Conservation (phyloP, 768 basidiomycete species). For the Amanita inopinata region DNA sequence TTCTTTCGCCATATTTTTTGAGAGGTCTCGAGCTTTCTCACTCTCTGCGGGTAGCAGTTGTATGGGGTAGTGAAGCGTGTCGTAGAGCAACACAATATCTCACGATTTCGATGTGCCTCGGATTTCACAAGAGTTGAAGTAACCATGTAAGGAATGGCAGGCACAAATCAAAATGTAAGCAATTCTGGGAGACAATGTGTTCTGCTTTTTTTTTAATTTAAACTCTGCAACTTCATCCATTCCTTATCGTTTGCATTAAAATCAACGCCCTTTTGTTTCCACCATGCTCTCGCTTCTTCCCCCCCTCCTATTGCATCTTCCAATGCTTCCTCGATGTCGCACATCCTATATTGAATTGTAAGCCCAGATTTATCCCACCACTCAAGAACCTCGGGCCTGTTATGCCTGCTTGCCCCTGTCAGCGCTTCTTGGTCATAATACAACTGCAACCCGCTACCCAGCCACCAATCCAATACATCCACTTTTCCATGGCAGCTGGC, state of each 20-base stretch:
- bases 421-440: conserved; percentile 76
- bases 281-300: conserved; percentile 67
- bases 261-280: conserved; percentile 73
- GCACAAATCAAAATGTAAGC: background rate
- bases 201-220: conserved; percentile 43
- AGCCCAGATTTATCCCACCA: conserved; percentile 84
- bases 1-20: background rate
- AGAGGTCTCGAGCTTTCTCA: no score
- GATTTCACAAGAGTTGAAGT: no score
- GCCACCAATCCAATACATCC: conserved; percentile 79
- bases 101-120: no score
- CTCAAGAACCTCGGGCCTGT: conserved; percentile 71
- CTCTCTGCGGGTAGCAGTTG: no score
- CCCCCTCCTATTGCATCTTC: conserved; percentile 84
- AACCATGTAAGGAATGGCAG: background rate
- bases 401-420: conserved; percentile 71
- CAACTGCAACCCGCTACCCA: conserved; percentile 64
- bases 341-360: conserved; percentile 79
- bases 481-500: conserved; percentile 76
- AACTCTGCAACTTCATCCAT: conserved; percentile 76
- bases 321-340: conserved; percentile 85
- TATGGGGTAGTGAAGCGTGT: no score
- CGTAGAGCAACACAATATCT: no score
- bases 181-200: conserved; percentile 2
- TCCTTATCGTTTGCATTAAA: conserved; percentile 79